Evolutionary conservation across 768 basidiomycete genomes (phyloP), one percentile per base, ranked within the genome.

Genomic region (Tulasnella sp.): DNA sequence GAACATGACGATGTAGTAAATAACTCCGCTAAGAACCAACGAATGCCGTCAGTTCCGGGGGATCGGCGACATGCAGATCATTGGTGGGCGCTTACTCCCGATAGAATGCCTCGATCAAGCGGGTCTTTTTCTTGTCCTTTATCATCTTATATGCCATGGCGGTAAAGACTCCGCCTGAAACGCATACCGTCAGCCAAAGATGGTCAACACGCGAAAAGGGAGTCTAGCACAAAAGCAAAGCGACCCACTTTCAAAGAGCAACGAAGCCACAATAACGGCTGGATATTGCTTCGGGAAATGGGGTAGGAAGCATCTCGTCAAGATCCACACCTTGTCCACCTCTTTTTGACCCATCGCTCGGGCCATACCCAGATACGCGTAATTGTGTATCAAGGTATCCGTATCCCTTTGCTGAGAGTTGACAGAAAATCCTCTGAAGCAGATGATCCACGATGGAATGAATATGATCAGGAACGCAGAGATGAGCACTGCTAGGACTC

Each of bases 1-100:
- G 18, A 76, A 61, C 48, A 76, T 76, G n/a, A 76, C 37, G 55
- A 61, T 57, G 42, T 40, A 57, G 42, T 76, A 76, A 6, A 32
- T 1, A 32, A 76, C 37, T 26, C 75, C 75, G 67, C 75, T 76
- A 29, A 18, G 15, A 29, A 42, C 11, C 37, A n/a, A 42, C 32
- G 13, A 13, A 16, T 42, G 2, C 23, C n/a, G 71, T 72, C 29
- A 72, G 37, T 26, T 26, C 37, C 51, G 51, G n/a, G 6, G 23
- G 51, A n/a, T 72, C 23, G 44, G n/a, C 37, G 11, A 42, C 18
- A 40, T 10, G 3, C 16, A 44, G 15, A 42, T 5, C 11, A 46
- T 9, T 23, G 2, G 0, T 3, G 6, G n/a, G 9, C 20, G 42
- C 71, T 40, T 72, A 72, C 71, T 72, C 71, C 20, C 44, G 39